phyloP scores from a whole-genome alignment of 2,329 filamentous ascomycete genomes.

The Exophiala calicioides region DNA sequence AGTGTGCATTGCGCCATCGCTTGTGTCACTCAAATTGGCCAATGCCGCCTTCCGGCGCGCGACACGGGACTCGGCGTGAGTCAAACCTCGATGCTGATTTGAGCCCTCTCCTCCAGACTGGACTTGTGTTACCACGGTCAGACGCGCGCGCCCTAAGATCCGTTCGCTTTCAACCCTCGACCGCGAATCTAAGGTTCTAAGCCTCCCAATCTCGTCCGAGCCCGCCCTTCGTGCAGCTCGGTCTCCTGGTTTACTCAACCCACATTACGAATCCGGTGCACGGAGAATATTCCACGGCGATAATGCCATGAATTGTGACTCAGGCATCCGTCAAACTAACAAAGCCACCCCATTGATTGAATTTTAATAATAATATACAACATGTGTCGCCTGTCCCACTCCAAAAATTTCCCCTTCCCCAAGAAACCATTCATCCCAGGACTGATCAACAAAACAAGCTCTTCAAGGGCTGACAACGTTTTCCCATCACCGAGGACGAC shows the following conservation, averaged over 20 bases:
- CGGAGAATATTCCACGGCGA: slow-evolving; percentile 14
- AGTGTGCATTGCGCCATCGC: slow-evolving; percentile 6
- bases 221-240: slow-evolving; percentile 4
- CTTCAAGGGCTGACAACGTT: too few species aligned
- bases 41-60: too few species aligned
- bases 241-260: slow-evolving; percentile 16
- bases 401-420: background rate
- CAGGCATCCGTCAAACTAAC: slow-evolving; percentile 21
- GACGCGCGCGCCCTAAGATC: slow-evolving; percentile 15
- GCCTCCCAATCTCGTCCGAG: slow-evolving; percentile 9
- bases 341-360: background rate
- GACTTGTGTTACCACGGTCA: too few species aligned
- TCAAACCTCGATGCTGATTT: slow-evolving; percentile 20
- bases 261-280: slow-evolving; percentile 15
- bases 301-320: slow-evolving; percentile 16
- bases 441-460: too few species aligned
- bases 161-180: slow-evolving; percentile 7
- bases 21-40: slow-evolving; percentile 15
- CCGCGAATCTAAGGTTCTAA: slow-evolving; percentile 12
- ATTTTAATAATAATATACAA: slow-evolving; percentile 17
- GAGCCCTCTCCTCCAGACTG: too few species aligned
- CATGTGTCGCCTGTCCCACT: background rate
- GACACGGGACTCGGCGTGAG: too few species aligned
- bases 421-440: background rate
- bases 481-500: background rate